A percentile compares a stretch with the other conserved stretches of the same genome.
Conservation (phyloP, 2,329 filamentous ascomycete species). For the Cladosporium velox region DNA sequence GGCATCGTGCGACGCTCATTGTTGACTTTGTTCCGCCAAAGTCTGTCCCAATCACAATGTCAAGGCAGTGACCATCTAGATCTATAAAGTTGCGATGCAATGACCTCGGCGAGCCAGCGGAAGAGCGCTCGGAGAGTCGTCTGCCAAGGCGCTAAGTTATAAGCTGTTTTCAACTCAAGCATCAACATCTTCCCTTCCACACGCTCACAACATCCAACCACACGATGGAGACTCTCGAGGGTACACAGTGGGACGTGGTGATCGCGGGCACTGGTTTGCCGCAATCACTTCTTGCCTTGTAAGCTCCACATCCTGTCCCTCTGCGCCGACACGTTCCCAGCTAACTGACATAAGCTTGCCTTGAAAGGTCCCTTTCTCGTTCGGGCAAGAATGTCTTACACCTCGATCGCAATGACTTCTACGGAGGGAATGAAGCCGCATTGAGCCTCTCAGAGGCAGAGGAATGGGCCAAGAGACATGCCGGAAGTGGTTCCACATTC, state of each 20-base stretch:
- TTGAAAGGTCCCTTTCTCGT: conserved; percentile 80
- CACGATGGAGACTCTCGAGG: conserved; percentile 52
- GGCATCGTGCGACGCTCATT: conserved; percentile 21
- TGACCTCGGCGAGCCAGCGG: background rate
- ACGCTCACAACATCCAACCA: background rate
- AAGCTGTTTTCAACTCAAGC: conserved; percentile 1
- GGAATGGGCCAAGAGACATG: conserved; percentile 62
- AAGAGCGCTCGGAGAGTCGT: conserved; percentile 2
- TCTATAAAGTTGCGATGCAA: background rate
- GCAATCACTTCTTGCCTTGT: conserved; percentile 57
- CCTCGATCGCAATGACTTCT: conserved; percentile 83
- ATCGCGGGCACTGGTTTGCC: conserved; percentile 56
- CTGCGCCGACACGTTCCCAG: conserved; percentile 26
- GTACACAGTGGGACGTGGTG: conserved; percentile 54
- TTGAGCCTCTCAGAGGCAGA: conserved; percentile 81
- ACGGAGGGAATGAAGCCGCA: conserved; percentile 82
- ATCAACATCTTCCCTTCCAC: conserved; percentile 18
- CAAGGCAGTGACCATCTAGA: background rate
- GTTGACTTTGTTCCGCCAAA: background rate
- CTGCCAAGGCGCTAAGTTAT: conserved; percentile 3
- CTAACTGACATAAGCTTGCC: conserved; percentile 69
- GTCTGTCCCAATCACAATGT: background rate
- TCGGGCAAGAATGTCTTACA: conserved; percentile 91
- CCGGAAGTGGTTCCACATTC: conserved; percentile 27
- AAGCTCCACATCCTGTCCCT: conserved; percentile 36